Evolutionary conservation across 208 protist species (phyloP).

Genomic region (Vickermania ingenoplastis): DNA sequence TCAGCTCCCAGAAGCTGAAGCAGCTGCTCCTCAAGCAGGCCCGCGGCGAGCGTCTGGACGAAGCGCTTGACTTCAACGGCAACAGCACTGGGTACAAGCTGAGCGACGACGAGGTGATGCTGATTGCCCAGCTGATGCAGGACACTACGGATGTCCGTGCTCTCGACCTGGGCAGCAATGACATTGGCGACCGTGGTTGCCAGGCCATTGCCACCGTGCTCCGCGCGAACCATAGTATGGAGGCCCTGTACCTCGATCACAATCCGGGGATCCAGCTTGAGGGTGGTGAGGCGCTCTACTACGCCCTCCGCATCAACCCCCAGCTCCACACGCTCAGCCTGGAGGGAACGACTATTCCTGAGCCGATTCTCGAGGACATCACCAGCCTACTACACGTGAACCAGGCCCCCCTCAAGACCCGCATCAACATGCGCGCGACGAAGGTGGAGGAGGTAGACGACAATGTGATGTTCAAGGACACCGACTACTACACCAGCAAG

Average conservation of each 20-base stretch:
- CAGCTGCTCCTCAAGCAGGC: constrained; percentile 31
- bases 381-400: constrained; percentile 76
- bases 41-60: constrained; percentile 22
- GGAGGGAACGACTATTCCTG: constrained; percentile 42
- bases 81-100: constrained; percentile 27
- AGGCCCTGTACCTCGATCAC: constrained; percentile 61
- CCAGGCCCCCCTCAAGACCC: constrained; percentile 31
- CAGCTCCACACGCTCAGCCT: constrained; percentile 55
- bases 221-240: constrained; percentile 56
- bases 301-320: constrained; percentile 69
- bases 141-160: constrained; percentile 30
- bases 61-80: constrained; percentile 61
- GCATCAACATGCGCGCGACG: constrained; percentile 43
- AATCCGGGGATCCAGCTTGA: constrained; percentile 50
- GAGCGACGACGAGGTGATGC: constrained; percentile 50
- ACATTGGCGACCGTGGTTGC: constrained; percentile 60
- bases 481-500: constrained; percentile 61
- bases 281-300: constrained; percentile 64
- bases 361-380: constrained; percentile 61
- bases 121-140: constrained; percentile 45
- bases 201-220: constrained; percentile 67
- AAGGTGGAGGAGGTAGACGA: constrained; percentile 44
- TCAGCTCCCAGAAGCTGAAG: constrained; percentile 58
- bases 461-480: constrained; percentile 54
- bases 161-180: constrained; percentile 71